phyloP scores from a whole-genome alignment of 2,329 filamentous ascomycete genomes.

The Diplodia seriata region DNA sequence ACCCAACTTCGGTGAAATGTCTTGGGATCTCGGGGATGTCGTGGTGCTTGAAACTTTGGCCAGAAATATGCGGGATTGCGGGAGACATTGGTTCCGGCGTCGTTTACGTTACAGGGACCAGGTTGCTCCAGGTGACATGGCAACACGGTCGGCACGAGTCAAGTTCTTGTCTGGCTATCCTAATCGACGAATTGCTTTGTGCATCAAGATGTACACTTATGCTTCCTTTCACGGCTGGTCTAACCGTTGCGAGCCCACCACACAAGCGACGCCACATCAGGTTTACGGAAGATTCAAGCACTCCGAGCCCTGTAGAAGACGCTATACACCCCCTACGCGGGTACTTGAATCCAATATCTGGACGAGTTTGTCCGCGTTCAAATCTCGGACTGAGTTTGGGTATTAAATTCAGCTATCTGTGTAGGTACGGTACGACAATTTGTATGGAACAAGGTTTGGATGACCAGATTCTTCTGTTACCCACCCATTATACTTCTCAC shows the following conservation, averaged over 20 bases:
- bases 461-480: no score
- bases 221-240: neutral
- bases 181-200: neutral
- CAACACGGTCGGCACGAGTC: neutral
- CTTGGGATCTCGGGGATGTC: neutral
- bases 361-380: no score
- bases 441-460: no score
- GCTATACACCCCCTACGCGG: no score
- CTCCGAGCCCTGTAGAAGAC: no score
- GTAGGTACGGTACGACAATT: no score
- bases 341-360: no score
- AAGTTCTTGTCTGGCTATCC: neutral
- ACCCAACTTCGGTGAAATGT: neutral
- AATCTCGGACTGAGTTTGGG: no score
- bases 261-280: no score
- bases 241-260: neutral
- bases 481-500: no score
- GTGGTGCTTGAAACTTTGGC: neutral
- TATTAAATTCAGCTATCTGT: no score
- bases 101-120: neutral
- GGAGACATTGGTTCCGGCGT: neutral
- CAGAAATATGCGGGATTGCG: neutral
- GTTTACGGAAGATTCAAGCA: no score
- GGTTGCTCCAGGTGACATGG: neutral
- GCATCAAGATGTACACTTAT: neutral